A percentile compares a stretch with the other conserved stretches of the same genome.
Evolutionary conservation across 495 filamentous ascomycete species (phyloP).

Genomic region (Daldinia loculata): DNA sequence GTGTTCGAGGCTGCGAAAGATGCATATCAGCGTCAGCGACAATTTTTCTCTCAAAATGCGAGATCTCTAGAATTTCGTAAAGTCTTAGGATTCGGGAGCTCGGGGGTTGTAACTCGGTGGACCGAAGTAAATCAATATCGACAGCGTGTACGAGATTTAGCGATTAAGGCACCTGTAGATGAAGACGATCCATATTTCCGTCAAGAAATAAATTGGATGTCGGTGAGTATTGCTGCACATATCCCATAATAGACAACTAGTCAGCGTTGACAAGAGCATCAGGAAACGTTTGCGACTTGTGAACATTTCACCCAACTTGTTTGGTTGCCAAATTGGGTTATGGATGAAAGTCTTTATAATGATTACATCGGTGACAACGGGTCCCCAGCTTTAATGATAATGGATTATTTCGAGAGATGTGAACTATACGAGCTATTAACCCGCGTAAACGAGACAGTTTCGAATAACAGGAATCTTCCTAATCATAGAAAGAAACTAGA

Average conservation of each 20-base stretch:
- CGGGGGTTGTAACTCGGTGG: constrained; percentile 25
- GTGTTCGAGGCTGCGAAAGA: constrained; percentile 7
- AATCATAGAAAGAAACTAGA: constrained; percentile 20
- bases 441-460: constrained; percentile 21
- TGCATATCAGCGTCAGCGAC: neutral
- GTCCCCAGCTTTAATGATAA: constrained; percentile 10
- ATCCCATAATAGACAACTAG: neutral
- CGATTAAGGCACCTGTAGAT: constrained; percentile 20
- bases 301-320: constrained; percentile 30
- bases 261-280: neutral
- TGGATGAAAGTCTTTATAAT: constrained; percentile 10
- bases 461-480: constrained; percentile 2
- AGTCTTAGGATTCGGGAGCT: constrained; percentile 28
- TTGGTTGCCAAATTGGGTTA: neutral
- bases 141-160: constrained; percentile 8
- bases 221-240: neutral
- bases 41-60: constrained; percentile 7
- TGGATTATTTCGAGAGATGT: constrained; percentile 29
- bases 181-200: constrained; percentile 17
- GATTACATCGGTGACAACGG: constrained; percentile 3
- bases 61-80: constrained; percentile 5
- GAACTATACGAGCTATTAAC: constrained; percentile 25
- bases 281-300: constrained; percentile 17
- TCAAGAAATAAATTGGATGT: constrained; percentile 25
- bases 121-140: neutral